Conservation (phyloP, 2,329 filamentous ascomycete species). For the Ambrosiella xylebori region DNA sequence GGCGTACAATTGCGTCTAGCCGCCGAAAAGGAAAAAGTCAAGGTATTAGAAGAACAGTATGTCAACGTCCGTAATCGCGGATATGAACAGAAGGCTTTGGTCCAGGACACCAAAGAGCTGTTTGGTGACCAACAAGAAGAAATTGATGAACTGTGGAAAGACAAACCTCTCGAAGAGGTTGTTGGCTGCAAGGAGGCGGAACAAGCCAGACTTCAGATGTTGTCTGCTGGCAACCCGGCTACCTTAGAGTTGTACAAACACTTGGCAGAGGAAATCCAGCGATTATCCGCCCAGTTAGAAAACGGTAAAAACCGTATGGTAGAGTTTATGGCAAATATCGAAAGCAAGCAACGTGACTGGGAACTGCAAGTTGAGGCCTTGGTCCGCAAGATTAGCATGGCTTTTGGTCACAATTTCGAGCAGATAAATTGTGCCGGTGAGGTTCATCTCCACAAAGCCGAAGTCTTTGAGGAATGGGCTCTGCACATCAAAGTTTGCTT, state of each 20-base stretch:
- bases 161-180: conserved; percentile 44
- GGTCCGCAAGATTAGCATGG: conserved; percentile 66
- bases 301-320: conserved; percentile 37
- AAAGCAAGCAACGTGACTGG: conserved; percentile 53
- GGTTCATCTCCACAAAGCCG: conserved; percentile 72
- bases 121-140: conserved; percentile 18
- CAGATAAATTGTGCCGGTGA: conserved; percentile 90
- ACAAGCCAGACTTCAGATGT: conserved; percentile 58
- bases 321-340: conserved; percentile 39
- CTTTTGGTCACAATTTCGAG: conserved; percentile 84
- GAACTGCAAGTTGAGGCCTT: conserved; percentile 69
- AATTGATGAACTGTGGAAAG: conserved; percentile 27
- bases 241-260: conserved; percentile 63
- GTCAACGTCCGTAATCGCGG: conserved; percentile 23
- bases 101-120: not conserved
- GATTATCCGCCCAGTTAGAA: conserved; percentile 39
- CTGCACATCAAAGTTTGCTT: conserved; percentile 93
- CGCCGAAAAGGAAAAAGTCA: conserved; percentile 25
- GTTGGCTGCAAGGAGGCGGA: conserved; percentile 59
- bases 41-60: conserved; percentile 23
- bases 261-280: conserved; percentile 52
- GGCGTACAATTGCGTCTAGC: conserved; percentile 38
- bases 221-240: conserved; percentile 59
- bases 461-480: conserved; percentile 87
- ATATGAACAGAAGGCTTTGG: conserved; percentile 18